phyloP scores from a whole-genome alignment of 139 green algal genomes.

The Picochlorum sp. region DNA sequence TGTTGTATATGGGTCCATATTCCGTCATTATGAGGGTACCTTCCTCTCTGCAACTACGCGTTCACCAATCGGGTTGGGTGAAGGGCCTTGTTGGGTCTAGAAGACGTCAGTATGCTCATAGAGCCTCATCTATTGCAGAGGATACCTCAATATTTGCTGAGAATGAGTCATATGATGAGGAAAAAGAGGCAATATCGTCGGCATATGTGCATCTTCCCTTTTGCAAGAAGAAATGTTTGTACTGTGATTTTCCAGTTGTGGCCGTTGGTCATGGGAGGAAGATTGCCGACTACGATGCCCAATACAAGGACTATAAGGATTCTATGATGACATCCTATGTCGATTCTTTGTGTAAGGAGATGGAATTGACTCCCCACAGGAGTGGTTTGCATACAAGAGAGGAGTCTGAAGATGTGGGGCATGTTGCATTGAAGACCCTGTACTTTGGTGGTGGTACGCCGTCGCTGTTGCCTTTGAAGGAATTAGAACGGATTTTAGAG shows the following conservation, averaged over 20 bases:
- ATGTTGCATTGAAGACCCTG: conserved; percentile 9
- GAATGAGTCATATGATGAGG: not conserved
- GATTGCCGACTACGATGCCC: not conserved
- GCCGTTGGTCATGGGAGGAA: conserved; percentile 44
- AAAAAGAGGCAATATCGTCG: not conserved
- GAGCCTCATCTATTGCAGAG: no score
- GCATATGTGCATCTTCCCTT: conserved; percentile 95
- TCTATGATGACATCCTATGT: conserved; percentile 25
- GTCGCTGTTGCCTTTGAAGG: conserved; percentile 66
- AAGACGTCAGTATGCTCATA: no score
- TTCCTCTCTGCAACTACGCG: no score
- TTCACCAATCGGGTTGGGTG: no score
- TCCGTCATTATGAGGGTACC: no score
- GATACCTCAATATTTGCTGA: not conserved
- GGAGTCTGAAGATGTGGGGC: conserved; percentile 19
- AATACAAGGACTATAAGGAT: not conserved
- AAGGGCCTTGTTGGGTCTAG: no score
- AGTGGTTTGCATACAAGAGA: not conserved
- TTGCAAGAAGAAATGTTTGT: conserved; percentile 89
- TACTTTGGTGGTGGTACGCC: conserved; percentile 56
- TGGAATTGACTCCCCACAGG: conserved; percentile 14
- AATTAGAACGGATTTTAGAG: conserved; percentile 60
- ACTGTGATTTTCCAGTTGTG: conserved; percentile 93
- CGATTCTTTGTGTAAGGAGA: conserved; percentile 42
- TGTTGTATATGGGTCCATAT: no score